These are phyloP conservation scores for Zostera marina DNA, from an alignment of 116 monocot genomes.

Conservation along the genomic window DNA sequence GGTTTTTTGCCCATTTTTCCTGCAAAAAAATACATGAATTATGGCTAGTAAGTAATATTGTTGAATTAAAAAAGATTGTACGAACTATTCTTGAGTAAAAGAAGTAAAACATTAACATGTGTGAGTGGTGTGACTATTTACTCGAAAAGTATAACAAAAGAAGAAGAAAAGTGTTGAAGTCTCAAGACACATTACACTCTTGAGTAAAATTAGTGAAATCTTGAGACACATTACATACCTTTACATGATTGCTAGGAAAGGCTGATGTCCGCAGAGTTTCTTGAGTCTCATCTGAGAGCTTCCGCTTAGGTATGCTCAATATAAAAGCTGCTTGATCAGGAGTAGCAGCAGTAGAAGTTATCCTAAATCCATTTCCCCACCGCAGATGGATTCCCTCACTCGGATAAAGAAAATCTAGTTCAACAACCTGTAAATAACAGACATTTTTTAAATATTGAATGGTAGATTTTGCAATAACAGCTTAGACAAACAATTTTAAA, in stretches of 20 bases:
- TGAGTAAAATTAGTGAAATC: neutral
- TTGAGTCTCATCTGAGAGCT: slow-evolving; percentile 85
- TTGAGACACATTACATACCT: slow-evolving; percentile 27
- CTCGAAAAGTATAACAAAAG: too few species aligned
- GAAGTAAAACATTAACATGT: too few species aligned
- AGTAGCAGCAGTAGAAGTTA: slow-evolving; percentile 92
- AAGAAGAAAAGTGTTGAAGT: too few species aligned
- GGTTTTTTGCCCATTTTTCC: slow-evolving; percentile 70
- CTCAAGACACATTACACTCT: too few species aligned
- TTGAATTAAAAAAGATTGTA: too few species aligned
- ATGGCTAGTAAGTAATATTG: too few species aligned
- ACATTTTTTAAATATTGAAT: neutral
- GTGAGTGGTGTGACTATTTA: too few species aligned
- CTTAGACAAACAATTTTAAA: neutral
- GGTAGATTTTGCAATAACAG: neutral
- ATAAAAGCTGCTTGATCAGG: slow-evolving; percentile 90
- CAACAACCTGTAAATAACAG: slow-evolving; percentile 51
- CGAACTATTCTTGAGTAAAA: too few species aligned
- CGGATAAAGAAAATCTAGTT: slow-evolving; percentile 95
- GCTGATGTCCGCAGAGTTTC: slow-evolving; percentile 96
- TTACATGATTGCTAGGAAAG: slow-evolving; percentile 94
- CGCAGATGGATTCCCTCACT: slow-evolving; percentile 93
- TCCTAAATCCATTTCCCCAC: slow-evolving; percentile 90
- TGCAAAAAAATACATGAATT: too few species aligned
- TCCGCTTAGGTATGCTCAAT: slow-evolving; percentile 86